Conservation (phyloP, 345 rosid species). For the Melaleuca quinquenervia region DNA sequence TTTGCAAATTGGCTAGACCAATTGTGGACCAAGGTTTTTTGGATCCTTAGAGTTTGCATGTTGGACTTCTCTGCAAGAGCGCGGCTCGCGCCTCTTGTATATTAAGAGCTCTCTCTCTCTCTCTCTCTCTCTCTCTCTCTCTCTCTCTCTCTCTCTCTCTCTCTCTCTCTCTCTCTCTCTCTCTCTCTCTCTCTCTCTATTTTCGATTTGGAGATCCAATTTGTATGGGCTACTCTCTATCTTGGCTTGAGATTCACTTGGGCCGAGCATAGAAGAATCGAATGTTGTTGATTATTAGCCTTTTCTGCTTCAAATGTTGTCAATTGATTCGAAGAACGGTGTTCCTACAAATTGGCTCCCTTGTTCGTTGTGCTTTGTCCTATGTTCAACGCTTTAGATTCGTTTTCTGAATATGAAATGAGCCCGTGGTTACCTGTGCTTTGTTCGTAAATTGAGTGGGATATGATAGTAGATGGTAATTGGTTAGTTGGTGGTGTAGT, state of each 20-base stretch:
- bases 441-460: not conserved
- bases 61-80: not conserved
- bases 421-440: not conserved
- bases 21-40: not conserved
- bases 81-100: not conserved
- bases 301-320: too few relatives aligned
- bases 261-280: conserved; percentile 69
- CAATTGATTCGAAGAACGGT: not conserved
- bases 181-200: too few relatives aligned
- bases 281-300: not conserved
- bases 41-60: conserved; percentile 21
- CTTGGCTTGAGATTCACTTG: conserved; percentile 89
- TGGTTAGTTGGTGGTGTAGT: not conserved
- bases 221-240: conserved; percentile 17
- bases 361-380: not conserved
- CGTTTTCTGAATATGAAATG: not conserved
- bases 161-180: not conserved
- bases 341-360: not conserved
- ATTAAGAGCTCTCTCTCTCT: too few relatives aligned
- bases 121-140: too few relatives aligned
- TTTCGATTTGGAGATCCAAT: conserved; percentile 34
- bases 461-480: not conserved
- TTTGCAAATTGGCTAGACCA: too few relatives aligned
- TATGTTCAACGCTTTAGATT: not conserved
- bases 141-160: too few relatives aligned